A percentile compares a stretch with the other conserved stretches of the same genome.
These are phyloP conservation scores for Oryza glumipatula DNA, from an alignment of 176 grass and related monocot genomes.

Conservation along the genomic window DNA sequence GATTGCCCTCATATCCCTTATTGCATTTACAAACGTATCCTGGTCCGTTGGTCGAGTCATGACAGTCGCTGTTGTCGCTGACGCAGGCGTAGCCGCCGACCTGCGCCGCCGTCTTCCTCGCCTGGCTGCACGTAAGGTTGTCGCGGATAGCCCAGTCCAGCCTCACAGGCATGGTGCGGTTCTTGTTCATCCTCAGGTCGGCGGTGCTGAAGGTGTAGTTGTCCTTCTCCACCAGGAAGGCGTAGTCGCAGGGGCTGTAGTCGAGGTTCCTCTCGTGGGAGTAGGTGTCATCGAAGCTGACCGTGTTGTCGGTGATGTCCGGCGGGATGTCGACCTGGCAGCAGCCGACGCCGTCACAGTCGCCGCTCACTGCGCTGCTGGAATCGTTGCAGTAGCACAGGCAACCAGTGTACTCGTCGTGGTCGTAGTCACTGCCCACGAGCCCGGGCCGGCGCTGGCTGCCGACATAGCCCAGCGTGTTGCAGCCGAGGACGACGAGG, in stretches of 20 bases:
- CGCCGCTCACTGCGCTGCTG: background rate
- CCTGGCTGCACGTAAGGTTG: no score
- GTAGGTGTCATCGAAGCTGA: background rate
- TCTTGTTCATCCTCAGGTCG: no score
- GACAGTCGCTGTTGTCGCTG: no score
- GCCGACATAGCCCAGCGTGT: background rate
- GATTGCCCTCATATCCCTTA: no score
- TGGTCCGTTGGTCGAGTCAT: no score
- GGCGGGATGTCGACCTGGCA: constrained; percentile 20
- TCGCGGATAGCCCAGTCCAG: no score
- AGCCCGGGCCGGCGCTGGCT: background rate
- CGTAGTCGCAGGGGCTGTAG: constrained; percentile 32
- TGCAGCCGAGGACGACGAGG: constrained; percentile 16
- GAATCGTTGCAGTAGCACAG: constrained; percentile 25
- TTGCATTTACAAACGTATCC: no score
- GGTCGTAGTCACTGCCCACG: background rate
- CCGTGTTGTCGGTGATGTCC: background rate
- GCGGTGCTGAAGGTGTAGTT: background rate
- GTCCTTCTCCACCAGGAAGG: constrained; percentile 18
- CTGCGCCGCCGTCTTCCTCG: no score
- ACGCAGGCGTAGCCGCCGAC: no score
- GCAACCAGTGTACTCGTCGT: constrained; percentile 3
- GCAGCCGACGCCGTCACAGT: constrained; percentile 14
- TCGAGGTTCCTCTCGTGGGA: no score
- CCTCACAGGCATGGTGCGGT: no score